A percentile compares a stretch with the other conserved stretches of the same genome.
phyloP scores from a whole-genome alignment of 441 rosid genomes.

The Melastoma candidum region DNA sequence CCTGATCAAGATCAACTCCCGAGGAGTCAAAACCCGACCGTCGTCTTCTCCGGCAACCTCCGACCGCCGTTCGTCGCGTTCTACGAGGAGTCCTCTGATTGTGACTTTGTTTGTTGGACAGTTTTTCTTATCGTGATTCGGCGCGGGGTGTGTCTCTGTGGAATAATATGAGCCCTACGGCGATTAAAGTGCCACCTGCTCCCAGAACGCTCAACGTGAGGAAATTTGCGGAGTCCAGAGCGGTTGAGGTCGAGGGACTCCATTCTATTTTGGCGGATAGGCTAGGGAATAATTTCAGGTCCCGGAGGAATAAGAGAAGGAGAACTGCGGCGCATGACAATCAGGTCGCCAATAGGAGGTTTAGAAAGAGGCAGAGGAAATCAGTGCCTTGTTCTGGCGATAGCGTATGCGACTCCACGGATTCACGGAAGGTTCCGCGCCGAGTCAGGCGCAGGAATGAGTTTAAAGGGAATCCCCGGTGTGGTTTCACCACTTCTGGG shows the following conservation, averaged over 20 bases:
- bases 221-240: conserved; percentile 61
- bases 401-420: conserved; percentile 4
- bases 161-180: conserved; percentile 27
- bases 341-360: conserved; percentile 38
- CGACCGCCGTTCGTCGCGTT: no score
- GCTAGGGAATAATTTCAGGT: conserved; percentile 49
- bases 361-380: conserved; percentile 33
- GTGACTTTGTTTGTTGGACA: no score
- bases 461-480: conserved; percentile 46
- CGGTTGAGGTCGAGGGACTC: conserved; percentile 57
- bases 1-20: no score
- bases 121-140: no score
- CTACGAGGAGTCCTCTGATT: no score
- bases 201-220: conserved; percentile 63
- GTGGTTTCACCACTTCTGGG: conserved; percentile 50
- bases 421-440: conserved; percentile 31
- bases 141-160: no score
- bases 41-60: no score
- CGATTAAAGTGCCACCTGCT: conserved; percentile 22
- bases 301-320: conserved; percentile 68
- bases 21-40: no score
- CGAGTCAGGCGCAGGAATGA: conserved; percentile 51
- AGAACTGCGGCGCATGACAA: conserved; percentile 61
- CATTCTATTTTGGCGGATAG: conserved; percentile 51
- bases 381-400: conserved; percentile 12